phyloP scores from a whole-genome alignment of 257 asterid species.

The Jaltomata sinuosa region DNA sequence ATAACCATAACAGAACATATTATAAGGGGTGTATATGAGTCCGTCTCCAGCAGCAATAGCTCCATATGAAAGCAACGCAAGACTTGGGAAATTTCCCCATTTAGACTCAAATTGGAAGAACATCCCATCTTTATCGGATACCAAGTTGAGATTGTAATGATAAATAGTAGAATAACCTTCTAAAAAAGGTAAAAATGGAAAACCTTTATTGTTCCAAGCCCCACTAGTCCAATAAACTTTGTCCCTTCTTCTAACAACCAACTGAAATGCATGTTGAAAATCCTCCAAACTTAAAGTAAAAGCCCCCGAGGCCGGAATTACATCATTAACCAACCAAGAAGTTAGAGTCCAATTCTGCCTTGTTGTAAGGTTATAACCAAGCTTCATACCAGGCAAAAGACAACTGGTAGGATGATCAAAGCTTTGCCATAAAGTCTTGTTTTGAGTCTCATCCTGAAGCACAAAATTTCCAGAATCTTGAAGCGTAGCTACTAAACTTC shows the following conservation, averaged over 20 bases:
- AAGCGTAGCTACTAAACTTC: neutral
- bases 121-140: neutral
- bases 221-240: too few species aligned
- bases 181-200: too few species aligned
- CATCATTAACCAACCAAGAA: too few species aligned
- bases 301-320: too few species aligned
- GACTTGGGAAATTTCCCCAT: neutral
- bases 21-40: neutral
- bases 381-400: too few species aligned
- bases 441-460: neutral
- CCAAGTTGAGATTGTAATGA: too few species aligned
- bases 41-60: neutral
- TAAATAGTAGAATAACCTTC: too few species aligned
- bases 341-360: slow-evolving; percentile 17
- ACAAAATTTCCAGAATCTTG: neutral
- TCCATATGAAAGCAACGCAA: neutral
- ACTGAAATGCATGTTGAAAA: too few species aligned
- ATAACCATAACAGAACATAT: neutral
- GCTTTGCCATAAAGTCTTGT: neutral
- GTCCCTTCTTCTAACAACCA: too few species aligned
- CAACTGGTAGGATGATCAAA: too few species aligned
- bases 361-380: slow-evolving; percentile 15
- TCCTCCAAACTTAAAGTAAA: too few species aligned
- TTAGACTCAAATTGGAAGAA: neutral
- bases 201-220: too few species aligned